Base-by-base conservation (phyloP, 2,329 filamentous ascomycete species). In the Meredithiella fracta region DNA sequence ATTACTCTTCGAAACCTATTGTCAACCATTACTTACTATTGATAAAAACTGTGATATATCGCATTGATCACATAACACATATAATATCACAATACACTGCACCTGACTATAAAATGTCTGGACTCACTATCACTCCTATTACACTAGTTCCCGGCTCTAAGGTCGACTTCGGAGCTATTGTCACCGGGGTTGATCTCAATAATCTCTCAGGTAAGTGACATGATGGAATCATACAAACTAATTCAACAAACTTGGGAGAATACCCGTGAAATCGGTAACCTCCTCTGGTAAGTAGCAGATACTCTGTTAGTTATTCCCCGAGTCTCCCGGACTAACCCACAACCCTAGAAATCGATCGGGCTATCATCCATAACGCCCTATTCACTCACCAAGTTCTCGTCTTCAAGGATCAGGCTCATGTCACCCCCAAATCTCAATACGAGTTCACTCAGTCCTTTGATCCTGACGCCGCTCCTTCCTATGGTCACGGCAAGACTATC, bases 401-500 rank as follows among this genome's bases (percentile, higher is more conserved):
- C 26, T 77, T 90, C 69, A 87, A 84, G 66, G 72, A 78, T 64
- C 83, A 88, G 64, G 64, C 70, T 47, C 71, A 77, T 44, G 70
- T 83, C 23, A 77, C 82, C 0, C 81, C 86, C 1, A 79, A 77
- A 63, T 81, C 83, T 6, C 85, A 90, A 64, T 90, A 82, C 63
- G 78, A 83, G 60, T 72, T 90, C 42, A 90, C 85, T 1, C 79
- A 77, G 53, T 77, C 78, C 56, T 90, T 90, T 67, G 86, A 90
- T 62, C 84, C 85, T 0, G 63, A 71, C 2, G 76, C 77, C 4
- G 73, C 75, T 1, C 73, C 73, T 14, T 75, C 74, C 14, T 90
- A 90, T 66, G 85, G 85, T 15, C 85, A 89, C 65, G 85, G 84
- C 64, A 86, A 84, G 68, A 85, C 83, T 0, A 71, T 86, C 51